Evolutionary conservation across 2,329 filamentous ascomycete species (phyloP).

Genomic region (Monosporascus sp.): DNA sequence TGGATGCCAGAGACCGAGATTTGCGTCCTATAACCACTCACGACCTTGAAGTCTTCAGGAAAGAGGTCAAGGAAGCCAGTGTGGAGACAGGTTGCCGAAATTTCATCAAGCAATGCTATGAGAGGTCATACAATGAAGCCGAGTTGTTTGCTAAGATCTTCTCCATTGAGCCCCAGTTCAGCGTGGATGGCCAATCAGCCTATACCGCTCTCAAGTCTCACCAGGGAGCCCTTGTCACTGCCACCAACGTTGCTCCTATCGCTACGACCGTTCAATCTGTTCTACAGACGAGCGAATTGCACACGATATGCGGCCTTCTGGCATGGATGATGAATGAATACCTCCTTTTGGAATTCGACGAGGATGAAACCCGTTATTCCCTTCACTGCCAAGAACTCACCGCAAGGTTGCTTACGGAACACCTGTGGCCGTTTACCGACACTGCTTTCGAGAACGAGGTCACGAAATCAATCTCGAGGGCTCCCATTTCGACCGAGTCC

Average conservation of each 20-base stretch:
- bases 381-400: constrained; percentile 51
- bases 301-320: constrained; percentile 48
- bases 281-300: constrained; percentile 41
- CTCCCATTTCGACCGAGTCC: constrained; percentile 38
- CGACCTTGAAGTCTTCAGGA: constrained; percentile 49
- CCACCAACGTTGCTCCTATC: constrained; percentile 48
- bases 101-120: constrained; percentile 55
- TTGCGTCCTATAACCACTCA: constrained; percentile 47
- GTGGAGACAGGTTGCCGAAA: constrained; percentile 52
- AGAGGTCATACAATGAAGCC: constrained; percentile 51
- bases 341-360: constrained; percentile 49
- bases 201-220: constrained; percentile 45
- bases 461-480: constrained; percentile 47
- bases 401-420: constrained; percentile 48
- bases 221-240: constrained; percentile 46
- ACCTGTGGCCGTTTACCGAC: constrained; percentile 54
- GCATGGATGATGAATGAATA: constrained; percentile 56
- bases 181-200: constrained; percentile 41
- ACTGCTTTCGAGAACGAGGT: constrained; percentile 50
- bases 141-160: constrained; percentile 51
- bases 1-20: constrained; percentile 47
- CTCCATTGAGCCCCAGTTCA: constrained; percentile 49
- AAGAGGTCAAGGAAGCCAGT: constrained; percentile 43
- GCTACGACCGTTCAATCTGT: constrained; percentile 43
- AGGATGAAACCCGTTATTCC: constrained; percentile 47